Evolutionary conservation across 2,329 filamentous ascomycete species (phyloP), one percentile per base, ranked within the genome.

Genomic region (Cytospora mali): DNA sequence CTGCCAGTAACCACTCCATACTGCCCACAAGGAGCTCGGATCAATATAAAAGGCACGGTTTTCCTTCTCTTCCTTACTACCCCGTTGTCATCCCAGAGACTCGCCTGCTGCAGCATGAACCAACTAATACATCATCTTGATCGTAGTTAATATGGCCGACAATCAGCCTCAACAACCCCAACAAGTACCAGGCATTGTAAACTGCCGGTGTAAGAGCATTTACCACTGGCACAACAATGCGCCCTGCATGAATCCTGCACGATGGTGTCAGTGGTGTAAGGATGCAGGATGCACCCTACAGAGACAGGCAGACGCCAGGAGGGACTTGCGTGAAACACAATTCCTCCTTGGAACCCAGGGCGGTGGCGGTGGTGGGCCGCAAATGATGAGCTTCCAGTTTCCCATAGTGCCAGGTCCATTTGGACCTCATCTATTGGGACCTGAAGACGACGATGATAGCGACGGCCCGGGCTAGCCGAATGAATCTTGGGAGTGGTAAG

Each of bases 121-220:
- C 49, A 18, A 51, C 13, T 3, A 18, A 51, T 14, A 51, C 27
- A 51, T 28, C 25, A 25, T 18, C 11, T 14, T 28, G n/a, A 27
- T n/a, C 27, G 23, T 25, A 21, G 4, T n/a, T n/a, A 54, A 53
- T 11, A 62, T 57, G 53, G 60, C 60, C 5, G 53, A 62, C 21
- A 29, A 33, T 2, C 28, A 39, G 33, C 6, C 33, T 2, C 28
- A 27, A 27, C 49, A 39, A 46, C 6, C 33, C 4, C 28, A 27
- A 27, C 49, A 25, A 9, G n/a, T 4, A 28, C 18, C 56, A 1
- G 21, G 54, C 27, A 49, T 31, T 16, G 52, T 21, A 29, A 11
- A 48, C n/a, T 61, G 48, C 58, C 53, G 54, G 35, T 64, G 53
- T 53, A 42, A 25, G 10, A 33, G 27, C 49, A 54, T 23, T 16